phyloP scores from a whole-genome alignment of 441 rosid species.

The Brassica balearica region DNA sequence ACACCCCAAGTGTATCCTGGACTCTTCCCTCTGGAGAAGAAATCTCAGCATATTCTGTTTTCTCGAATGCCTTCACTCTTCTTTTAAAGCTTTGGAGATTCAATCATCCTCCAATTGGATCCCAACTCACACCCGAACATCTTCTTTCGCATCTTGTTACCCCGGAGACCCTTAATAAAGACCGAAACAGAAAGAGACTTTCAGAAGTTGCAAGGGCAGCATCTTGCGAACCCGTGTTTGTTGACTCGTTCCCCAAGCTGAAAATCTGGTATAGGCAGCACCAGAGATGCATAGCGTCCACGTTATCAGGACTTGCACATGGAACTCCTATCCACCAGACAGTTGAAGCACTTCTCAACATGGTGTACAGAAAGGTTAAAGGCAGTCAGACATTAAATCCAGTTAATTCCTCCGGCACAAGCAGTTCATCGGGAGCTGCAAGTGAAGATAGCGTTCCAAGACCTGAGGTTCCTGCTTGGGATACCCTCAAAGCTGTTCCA shows the following conservation, averaged over 20 bases:
- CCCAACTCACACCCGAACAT: conserved; percentile 76
- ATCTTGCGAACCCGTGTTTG: conserved; percentile 62
- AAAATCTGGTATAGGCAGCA: conserved; percentile 84
- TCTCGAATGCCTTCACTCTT: conserved; percentile 79
- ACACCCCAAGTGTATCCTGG: conserved; percentile 72
- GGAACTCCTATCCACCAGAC: conserved; percentile 72
- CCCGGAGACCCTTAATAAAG: conserved; percentile 55
- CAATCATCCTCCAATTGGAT: conserved; percentile 55
- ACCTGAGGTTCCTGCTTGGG: conserved; percentile 80
- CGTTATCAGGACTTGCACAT: conserved; percentile 69
- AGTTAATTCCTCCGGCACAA: conserved; percentile 52
- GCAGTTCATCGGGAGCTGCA: conserved; percentile 70
- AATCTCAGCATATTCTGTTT: conserved; percentile 70
- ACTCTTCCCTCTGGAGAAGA: conserved; percentile 64
- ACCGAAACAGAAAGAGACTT: conserved; percentile 64
- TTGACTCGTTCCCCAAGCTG: conserved; percentile 77
- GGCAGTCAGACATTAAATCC: no score
- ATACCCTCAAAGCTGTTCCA: conserved; percentile 78
- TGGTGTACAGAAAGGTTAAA: conserved; percentile 64
- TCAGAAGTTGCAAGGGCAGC: conserved; percentile 64
- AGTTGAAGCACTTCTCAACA: conserved; percentile 67
- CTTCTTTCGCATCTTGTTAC: conserved; percentile 70
- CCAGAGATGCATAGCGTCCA: conserved; percentile 77
- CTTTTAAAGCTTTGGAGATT: conserved; percentile 84
- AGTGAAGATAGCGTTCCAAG: conserved; percentile 59